Base-by-base conservation (phyloP, 805 yeast species). In the Candida loeiensis region DNA sequence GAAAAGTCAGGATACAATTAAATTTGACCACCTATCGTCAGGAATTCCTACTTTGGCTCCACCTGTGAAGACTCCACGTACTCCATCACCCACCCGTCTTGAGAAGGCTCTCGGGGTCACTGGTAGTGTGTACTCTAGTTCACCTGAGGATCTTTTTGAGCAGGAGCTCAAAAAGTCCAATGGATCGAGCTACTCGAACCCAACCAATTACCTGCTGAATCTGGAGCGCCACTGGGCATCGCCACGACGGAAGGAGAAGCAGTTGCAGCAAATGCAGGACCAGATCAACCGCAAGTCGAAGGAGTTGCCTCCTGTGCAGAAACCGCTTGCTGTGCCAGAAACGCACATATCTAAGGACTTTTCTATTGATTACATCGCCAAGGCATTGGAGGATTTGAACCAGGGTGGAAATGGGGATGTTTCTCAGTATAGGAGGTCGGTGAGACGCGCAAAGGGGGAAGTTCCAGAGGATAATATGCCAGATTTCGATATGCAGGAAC, bases 381-480 rank as follows among this genome's bases (percentile, higher is more conserved):
- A 69, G 41, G 74, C 73, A 1, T 51, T 69, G 24, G 73, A 69
- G 45, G 74, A 69, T 48, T 59, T 69, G 46, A 67, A 68, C 41
- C 50, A 60, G 1, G 74, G 74, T 9, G 74, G 74, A 4, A 56
- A 69, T 41, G 74, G 74, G 8, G 73, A 69, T 41, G 54, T 69
- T 27, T 63, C 55, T 33, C 64, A 60, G 46, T 69, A 61, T 45
- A 53, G 74, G 40, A 53, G 59, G 37, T 66, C 73, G 2, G 66
- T 67, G 12, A 47, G 74, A 17, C 36, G 48, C 7, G 48, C 53
- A 14, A 47, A 42, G 15, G 48, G 45, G 17, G 44, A 40, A 13
- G 43, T 45, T 11, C 16, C 24, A 27, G 14, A 24, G 24, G 22
- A 27, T 26, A 31, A n/a, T n/a, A n/a, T n/a, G n/a, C n/a, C n/a